Evolutionary conservation across 495 filamentous ascomycete species (phyloP).

Genomic region (Podospora sp.): DNA sequence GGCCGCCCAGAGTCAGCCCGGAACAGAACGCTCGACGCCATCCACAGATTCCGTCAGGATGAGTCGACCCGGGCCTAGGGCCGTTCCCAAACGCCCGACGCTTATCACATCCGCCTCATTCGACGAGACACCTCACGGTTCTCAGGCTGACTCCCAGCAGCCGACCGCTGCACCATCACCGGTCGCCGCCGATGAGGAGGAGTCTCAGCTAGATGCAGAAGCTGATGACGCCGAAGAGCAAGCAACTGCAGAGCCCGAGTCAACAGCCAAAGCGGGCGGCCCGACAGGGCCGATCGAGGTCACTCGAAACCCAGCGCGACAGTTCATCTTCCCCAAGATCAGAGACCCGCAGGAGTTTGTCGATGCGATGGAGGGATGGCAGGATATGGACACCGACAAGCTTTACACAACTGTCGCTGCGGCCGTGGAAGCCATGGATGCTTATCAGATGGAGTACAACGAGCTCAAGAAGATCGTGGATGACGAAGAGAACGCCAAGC

Average conservation of each 20-base stretch:
- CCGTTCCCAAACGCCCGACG: constrained; percentile 6
- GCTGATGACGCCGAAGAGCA: constrained; percentile 34
- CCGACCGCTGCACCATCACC: constrained; percentile 35
- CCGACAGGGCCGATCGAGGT: constrained; percentile 31
- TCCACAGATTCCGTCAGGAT: neutral
- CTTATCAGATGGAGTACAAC: constrained; percentile 67
- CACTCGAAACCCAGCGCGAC: constrained; percentile 26
- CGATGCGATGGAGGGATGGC: constrained; percentile 37
- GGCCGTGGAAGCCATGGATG: constrained; percentile 54
- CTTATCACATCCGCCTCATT: constrained; percentile 7
- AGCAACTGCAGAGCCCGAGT: constrained; percentile 29
- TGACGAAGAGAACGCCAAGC: constrained; percentile 49
- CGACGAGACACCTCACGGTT: constrained; percentile 18
- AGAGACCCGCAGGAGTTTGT: constrained; percentile 40
- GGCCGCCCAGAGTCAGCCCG: constrained; percentile 11
- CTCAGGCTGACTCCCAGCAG: constrained; percentile 25
- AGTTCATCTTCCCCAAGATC: constrained; percentile 40
- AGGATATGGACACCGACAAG: constrained; percentile 46
- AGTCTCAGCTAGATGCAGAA: constrained; percentile 9
- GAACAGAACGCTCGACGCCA: neutral
- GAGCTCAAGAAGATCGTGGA: constrained; percentile 60
- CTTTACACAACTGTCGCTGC: constrained; percentile 59
- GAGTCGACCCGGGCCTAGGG: neutral
- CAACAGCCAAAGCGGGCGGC: constrained; percentile 6
- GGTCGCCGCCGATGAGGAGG: constrained; percentile 26